Conservation (phyloP, 1,284 basidiomycete genomes). For the Papiliotrema laurentii region DNA sequence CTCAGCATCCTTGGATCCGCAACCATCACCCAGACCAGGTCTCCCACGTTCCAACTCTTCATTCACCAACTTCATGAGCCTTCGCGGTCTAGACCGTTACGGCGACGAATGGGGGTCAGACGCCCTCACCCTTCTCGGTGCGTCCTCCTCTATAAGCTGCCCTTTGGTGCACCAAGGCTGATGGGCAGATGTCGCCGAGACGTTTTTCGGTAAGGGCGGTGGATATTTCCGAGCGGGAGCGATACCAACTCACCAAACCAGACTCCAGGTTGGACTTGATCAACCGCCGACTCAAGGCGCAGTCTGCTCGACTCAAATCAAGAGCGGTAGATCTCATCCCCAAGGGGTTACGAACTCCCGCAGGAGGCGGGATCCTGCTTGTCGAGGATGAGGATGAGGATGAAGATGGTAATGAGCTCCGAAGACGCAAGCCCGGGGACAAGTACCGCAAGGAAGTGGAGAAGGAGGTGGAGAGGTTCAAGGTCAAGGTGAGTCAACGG, state of each 20-base stretch:
- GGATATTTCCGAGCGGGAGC: not conserved
- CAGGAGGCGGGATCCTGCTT: slow-evolving; percentile 44
- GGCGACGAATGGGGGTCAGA: slow-evolving; percentile 41
- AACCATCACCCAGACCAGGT: too few relatives aligned
- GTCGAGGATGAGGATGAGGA: slow-evolving; percentile 30
- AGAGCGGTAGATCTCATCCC: slow-evolving; percentile 67
- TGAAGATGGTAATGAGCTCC: slow-evolving; percentile 8
- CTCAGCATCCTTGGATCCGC: too few relatives aligned
- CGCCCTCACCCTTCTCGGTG: slow-evolving; percentile 42
- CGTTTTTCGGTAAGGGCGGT: slow-evolving; percentile 42
- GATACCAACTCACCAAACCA: slow-evolving; percentile 7
- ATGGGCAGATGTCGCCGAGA: slow-evolving; percentile 46
- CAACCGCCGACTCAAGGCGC: slow-evolving; percentile 78
- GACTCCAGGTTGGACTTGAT: slow-evolving; percentile 86
- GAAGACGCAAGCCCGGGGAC: slow-evolving; percentile 14
- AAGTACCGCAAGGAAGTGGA: slow-evolving; percentile 62
- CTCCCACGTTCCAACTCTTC: slow-evolving; percentile 17
- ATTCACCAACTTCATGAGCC: slow-evolving; percentile 28
- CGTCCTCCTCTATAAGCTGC: slow-evolving; percentile 3
- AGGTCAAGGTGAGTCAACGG: slow-evolving; percentile 53
- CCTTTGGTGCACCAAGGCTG: not conserved
- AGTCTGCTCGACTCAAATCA: slow-evolving; percentile 72
- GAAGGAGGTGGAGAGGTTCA: slow-evolving; percentile 75
- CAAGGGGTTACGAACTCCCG: slow-evolving; percentile 48
- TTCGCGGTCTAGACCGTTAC: slow-evolving; percentile 29